Evolutionary conservation across 805 yeast species (phyloP).

Genomic region (Kluyveromyces nonfermentans): DNA sequence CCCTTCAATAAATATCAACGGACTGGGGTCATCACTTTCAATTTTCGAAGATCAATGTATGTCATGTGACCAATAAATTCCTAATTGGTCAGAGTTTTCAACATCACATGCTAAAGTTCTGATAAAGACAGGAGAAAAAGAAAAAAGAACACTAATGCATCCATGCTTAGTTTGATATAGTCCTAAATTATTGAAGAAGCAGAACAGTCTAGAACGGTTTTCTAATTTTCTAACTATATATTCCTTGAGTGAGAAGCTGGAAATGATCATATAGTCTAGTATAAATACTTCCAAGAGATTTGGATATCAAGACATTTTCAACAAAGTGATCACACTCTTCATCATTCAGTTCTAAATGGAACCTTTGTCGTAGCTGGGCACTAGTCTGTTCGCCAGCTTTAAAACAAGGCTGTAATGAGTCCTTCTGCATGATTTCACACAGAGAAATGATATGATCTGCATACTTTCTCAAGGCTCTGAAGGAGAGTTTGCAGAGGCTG

Average conservation of each 20-base stretch:
- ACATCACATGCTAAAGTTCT: no score
- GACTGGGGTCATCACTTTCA: not conserved
- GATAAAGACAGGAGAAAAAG: no score
- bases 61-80: not conserved
- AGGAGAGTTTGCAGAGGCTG: constrained; percentile 58
- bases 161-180: no score
- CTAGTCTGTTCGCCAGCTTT: constrained; percentile 80
- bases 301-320: constrained; percentile 64
- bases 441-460: constrained; percentile 67
- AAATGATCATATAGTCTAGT: constrained; percentile 92
- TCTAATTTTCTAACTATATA: constrained; percentile 47
- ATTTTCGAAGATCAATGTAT: not conserved
- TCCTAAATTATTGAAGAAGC: no score
- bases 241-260: constrained; percentile 92
- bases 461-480: constrained; percentile 60
- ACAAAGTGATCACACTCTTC: constrained; percentile 60
- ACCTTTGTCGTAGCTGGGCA: constrained; percentile 65
- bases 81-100: no score
- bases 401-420: constrained; percentile 85
- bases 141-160: no score
- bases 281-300: constrained; percentile 78
- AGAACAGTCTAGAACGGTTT: not conserved
- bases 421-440: constrained; percentile 92
- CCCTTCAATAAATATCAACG: not conserved
- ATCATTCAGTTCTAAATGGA: constrained; percentile 68